These are phyloP conservation scores for Thalassiosira hispida DNA, from an alignment of 352 stramenopile genomes.

Conservation along the genomic window DNA sequence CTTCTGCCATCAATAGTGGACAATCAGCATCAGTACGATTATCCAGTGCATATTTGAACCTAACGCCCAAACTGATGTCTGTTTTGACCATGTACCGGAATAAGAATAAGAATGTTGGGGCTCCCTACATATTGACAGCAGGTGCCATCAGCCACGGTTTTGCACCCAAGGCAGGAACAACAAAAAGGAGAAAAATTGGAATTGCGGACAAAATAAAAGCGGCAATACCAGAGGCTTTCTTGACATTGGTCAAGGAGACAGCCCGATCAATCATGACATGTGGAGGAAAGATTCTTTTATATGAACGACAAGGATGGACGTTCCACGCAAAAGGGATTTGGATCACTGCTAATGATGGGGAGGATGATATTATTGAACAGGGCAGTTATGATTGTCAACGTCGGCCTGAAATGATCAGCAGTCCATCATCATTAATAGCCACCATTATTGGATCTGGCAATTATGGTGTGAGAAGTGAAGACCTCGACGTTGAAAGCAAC, in stretches of 20 bases:
- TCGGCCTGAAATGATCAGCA: constrained; percentile 23
- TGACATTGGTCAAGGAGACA: constrained; percentile 44
- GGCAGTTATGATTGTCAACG: background rate
- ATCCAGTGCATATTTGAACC: constrained; percentile 81
- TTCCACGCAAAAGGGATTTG: constrained; percentile 84
- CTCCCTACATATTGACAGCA: constrained; percentile 67
- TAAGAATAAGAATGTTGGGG: constrained; percentile 15
- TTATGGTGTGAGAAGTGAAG: constrained; percentile 70
- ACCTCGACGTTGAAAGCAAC: constrained; percentile 80
- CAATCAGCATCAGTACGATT: constrained; percentile 53
- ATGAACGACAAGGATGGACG: constrained; percentile 71
- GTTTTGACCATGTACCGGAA: constrained; percentile 50
- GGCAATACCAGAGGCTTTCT: constrained; percentile 47
- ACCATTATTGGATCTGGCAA: constrained; percentile 75
- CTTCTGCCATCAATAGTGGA: constrained; percentile 34
- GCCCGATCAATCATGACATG: constrained; percentile 27
- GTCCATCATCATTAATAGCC: constrained; percentile 49
- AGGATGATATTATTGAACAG: background rate
- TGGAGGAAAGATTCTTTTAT: constrained; percentile 54
- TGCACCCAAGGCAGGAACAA: constrained; percentile 61
- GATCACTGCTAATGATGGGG: constrained; percentile 33
- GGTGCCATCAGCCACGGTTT: constrained; percentile 74
- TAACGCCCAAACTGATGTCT: constrained; percentile 50
- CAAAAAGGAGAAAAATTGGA: constrained; percentile 10
- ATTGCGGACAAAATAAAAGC: constrained; percentile 45